Evolutionary conservation across 352 stramenopile genomes (phyloP), one percentile per base, ranked within the genome.

Genomic region (Phytophthora quininea): DNA sequence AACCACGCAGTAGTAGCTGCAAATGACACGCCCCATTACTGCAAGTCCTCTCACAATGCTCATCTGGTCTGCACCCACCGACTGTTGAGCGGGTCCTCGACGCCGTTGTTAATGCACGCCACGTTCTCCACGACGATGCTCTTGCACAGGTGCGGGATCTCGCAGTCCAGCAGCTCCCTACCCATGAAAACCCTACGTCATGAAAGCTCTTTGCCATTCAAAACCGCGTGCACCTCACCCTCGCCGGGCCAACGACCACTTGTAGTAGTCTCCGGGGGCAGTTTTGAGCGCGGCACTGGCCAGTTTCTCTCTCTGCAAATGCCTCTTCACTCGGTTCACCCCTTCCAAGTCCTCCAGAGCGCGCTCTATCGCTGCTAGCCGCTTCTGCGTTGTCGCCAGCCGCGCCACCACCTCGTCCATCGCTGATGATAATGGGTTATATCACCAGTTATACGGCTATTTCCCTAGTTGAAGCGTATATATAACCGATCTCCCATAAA

Each of bases 111-210:
- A 31, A 79, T 76, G 62, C 81, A 95, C 56, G 86, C 76, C 51
- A 86, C 89, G 72, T 97, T 97, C 63, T 97, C 86, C 32, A 97
- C 86, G 57, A 97, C 85, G 60, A 97, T 97, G 62, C 85, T 96
- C 73, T 97, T 97, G 74, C 89, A 97, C 32, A 97, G 68, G 54
- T 97, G 89, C 42, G 79, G 71, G 29, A 84, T 71, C 11, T 67
- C 60, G 62, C 86, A 93, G 12, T 80, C 63, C 24, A 97, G 69
- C 45, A 94, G 80, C 40, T 71, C 61, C n/a, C 86, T 93, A 54
- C 15, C 19, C 43, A 24, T 27, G 29, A 49, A 29, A 29, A 49
- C 11, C 9, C 15, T 6, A 49, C 19, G 19, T 24, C 19, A 24
- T 24, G 19, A 24, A 24, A 24, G 19, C 19, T 24, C 19, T 24